These are phyloP conservation scores for Tinospora cordifolia DNA, from an alignment of 164 flowering plant species.

Conservation along the genomic window DNA sequence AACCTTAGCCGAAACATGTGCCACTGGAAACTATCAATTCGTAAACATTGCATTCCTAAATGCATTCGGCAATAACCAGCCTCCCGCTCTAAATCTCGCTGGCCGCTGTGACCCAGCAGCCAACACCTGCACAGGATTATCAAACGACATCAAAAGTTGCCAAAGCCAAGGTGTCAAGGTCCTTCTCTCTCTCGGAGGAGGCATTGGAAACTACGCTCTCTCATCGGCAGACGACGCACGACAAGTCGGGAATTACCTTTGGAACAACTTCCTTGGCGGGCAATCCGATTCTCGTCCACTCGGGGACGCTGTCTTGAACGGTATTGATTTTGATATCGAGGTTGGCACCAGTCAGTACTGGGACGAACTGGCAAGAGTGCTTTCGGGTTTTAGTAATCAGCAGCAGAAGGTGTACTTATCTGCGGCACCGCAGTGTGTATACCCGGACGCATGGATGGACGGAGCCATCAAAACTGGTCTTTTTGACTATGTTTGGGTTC, in stretches of 20 bases:
- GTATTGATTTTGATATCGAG: conserved; percentile 16
- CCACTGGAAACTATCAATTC: conserved; percentile 12
- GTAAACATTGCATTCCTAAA: conserved; percentile 22
- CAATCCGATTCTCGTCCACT: conserved; percentile 28
- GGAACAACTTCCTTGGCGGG: conserved; percentile 45
- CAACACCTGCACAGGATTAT: conserved; percentile 21
- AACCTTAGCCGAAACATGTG: conserved; percentile 15
- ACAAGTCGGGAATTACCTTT: conserved; percentile 33
- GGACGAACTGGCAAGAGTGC: conserved; percentile 7
- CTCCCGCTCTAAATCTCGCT: conserved; percentile 17
- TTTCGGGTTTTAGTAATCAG: conserved; percentile 1
- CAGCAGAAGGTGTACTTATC: conserved; percentile 14
- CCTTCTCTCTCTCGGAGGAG: conserved; percentile 45
- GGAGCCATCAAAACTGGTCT: conserved; percentile 19
- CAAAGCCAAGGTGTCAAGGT: conserved; percentile 39
- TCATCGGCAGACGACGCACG: conserved; percentile 35
- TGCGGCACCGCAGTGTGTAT: conserved; percentile 27
- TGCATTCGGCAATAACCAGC: conserved; percentile 16
- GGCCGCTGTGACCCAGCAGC: conserved; percentile 25
- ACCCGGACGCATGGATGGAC: conserved; percentile 17
- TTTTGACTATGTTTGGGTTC: conserved; percentile 25
- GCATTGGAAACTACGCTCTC: conserved; percentile 35
- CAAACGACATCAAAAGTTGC: conserved; percentile 21
- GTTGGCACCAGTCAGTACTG: background rate
- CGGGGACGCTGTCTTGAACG: conserved; percentile 25